Evolutionary conservation across 257 asterid species (phyloP).

Genomic region (Ehretia macrophylla): DNA sequence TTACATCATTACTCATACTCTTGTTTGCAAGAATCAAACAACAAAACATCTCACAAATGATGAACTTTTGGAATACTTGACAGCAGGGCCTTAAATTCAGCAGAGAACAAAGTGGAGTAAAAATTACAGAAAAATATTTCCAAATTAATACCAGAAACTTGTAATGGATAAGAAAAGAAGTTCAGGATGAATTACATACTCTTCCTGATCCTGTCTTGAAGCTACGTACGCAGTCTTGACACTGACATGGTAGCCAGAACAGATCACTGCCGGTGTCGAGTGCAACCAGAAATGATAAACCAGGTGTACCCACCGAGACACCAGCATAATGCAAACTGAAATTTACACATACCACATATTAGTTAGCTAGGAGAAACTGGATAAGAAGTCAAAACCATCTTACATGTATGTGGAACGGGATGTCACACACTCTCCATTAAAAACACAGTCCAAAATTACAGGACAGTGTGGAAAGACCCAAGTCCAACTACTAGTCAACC

Average conservation of each 20-base stretch:
- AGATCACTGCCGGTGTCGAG: slow-evolving; percentile 97
- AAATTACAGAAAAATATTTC: no score
- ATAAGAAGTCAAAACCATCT: background rate
- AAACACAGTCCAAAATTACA: no score
- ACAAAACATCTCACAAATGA: no score
- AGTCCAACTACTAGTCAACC: no score
- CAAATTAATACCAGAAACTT: background rate
- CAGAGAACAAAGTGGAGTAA: no score
- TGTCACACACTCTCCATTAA: no score
- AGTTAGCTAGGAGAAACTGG: background rate
- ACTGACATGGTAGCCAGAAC: slow-evolving; percentile 95
- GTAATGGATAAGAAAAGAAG: background rate
- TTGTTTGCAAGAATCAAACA: no score
- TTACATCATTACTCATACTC: no score
- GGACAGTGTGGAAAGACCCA: no score
- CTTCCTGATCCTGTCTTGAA: slow-evolving; percentile 39
- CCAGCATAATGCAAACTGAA: slow-evolving; percentile 86
- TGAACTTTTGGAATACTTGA: no score
- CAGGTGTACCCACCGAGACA: slow-evolving; percentile 78
- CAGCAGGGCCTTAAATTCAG: no score
- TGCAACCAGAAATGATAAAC: slow-evolving; percentile 61
- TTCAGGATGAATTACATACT: slow-evolving; percentile 24
- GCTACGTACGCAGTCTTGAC: slow-evolving; percentile 51
- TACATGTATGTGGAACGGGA: no score
- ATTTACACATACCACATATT: background rate